Evolutionary conservation across 2,329 filamentous ascomycete species (phyloP), one percentile per base, ranked within the genome.

Genomic region (Aspergillus piperis): DNA sequence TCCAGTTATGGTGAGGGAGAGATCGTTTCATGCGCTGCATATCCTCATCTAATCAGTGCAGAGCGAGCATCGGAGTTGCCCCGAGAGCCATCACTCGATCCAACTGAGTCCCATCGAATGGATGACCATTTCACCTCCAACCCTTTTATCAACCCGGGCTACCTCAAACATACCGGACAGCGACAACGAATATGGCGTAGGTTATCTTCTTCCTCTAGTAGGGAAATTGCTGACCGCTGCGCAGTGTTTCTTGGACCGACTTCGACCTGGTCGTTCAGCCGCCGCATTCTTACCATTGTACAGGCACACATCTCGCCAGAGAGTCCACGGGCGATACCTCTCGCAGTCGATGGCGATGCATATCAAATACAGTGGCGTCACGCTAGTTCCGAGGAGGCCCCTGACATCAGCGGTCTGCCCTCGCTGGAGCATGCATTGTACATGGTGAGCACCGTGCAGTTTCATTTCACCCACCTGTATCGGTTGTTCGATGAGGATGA

Each of bases 401-500:
- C 70, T 4, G 72, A 72, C 53, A 66, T 68, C 3, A 68, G 73
- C 17, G 66, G 73, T 13, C 69, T 85, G 27, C 83, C 83, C 0
- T 82, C 79, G 3, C 75, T 81, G 0, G 83, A 85, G 60, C 78
- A 82, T 64, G 80, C 81, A 3, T 72, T 82, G 13, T 84, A 82
- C 57, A 69, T 85, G 19, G 79, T 84, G 64, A 84, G 84, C 60
- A 79, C 81, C 0, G 82, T 85, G 56, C 83, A 84, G 54, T 85
- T 85, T 25, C 81, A 84, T 55, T 83, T 82, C 54, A 77, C 79
- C 5, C 82, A 84, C 23, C 65, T 84, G 2, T 83, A 84, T 50
- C 82, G 83, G 44, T 68, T 85, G 0, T 84, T 84, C 30, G 83
- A 85, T 19, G 81, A 83, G 42, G 73, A 80, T 23, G 75, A 77